Evolutionary conservation across 2,329 filamentous ascomycete species (phyloP), one percentile per base, ranked within the genome.

Genomic region (Zopfia rhizophila): DNA sequence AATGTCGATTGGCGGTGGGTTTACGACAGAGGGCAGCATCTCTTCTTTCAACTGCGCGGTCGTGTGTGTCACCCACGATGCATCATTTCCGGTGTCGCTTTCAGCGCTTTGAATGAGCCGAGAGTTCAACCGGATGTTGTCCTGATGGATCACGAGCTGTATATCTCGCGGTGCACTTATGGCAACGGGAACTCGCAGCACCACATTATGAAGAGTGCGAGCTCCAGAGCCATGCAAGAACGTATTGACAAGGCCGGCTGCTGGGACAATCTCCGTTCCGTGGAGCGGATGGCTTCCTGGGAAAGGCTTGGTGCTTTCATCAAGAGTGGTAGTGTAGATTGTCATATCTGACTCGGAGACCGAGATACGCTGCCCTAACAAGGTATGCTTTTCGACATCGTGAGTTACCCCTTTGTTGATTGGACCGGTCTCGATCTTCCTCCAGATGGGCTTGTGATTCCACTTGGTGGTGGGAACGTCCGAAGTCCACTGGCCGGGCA

Each of bases 201-300:
- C 56, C 12, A 77, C 56, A 28, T 75, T 61, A 6, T 57, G 49
- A 3, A 76, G 47, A 2, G 55, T 37, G 1, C 48, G 47, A 6
- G 53, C 63, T 4, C 61, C 53, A 2, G 69, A 72, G 1, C 68
- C 73, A 16, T 68, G 54, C 11, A 66, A 39, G 38, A 76, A 74
- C 1, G 71, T 77, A 48, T 77, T 76, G 31, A 76, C 56, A 17
- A 74, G 60, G 2, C 69, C 68, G 3, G 72, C 75, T 3, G 73
- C 75, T 2, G 75, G 75, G 5, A 77, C 61, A 25, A 77, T 77
- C 46, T 77, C 73, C 2, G 72, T 72, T 4, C 72, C 74, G 30
- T 71, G 63, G 1, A 78, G 56, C 6, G 68, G 72, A 51, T 77
- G 74, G 13, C 44, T 65, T 2, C 72, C 61, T 3, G 75, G 74